Percentiles rank a stretch among this genome's conserved stretches.
Conservation (phyloP, 257 asterid genomes). For the Lantana camara region DNA sequence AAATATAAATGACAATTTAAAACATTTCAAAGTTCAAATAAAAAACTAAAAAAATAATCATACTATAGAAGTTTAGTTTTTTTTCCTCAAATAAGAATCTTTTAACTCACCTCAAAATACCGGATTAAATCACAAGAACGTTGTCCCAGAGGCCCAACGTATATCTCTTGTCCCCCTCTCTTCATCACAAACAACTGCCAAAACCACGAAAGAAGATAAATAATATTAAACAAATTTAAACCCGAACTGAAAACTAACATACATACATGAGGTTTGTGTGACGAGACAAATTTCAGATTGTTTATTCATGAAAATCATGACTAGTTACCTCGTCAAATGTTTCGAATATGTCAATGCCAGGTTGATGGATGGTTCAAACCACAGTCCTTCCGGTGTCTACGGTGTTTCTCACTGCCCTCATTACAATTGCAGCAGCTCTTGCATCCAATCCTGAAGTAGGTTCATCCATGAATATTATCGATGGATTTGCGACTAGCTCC, state of each 20-base stretch:
- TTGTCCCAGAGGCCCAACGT: constrained; percentile 58
- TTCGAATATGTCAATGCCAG: constrained; percentile 65
- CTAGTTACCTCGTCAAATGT: constrained; percentile 53
- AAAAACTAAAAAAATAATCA: no score
- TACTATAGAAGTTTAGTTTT: no score
- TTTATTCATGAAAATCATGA: no score
- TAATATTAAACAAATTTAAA: no score
- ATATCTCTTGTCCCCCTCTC: constrained; percentile 70
- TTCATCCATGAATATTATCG: constrained; percentile 59
- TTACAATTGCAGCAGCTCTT: constrained; percentile 67
- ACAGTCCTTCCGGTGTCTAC: constrained; percentile 56
- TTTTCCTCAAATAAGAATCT: no score
- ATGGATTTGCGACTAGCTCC: constrained; percentile 59
- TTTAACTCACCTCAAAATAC: constrained; percentile 47
- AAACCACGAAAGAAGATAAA: no score
- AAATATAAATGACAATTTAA: no score
- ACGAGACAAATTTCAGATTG: no score
- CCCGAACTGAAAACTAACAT: no score
- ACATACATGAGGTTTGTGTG: no score
- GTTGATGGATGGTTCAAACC: constrained; percentile 63
- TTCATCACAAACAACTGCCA: constrained; percentile 55
- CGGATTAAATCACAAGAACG: constrained; percentile 45
- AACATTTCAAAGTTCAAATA: no score
- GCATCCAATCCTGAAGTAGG: constrained; percentile 69
- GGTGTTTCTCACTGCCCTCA: constrained; percentile 58